Conservation (phyloP, 1,284 basidiomycete species). For the Fomitiporia mediterranea region DNA sequence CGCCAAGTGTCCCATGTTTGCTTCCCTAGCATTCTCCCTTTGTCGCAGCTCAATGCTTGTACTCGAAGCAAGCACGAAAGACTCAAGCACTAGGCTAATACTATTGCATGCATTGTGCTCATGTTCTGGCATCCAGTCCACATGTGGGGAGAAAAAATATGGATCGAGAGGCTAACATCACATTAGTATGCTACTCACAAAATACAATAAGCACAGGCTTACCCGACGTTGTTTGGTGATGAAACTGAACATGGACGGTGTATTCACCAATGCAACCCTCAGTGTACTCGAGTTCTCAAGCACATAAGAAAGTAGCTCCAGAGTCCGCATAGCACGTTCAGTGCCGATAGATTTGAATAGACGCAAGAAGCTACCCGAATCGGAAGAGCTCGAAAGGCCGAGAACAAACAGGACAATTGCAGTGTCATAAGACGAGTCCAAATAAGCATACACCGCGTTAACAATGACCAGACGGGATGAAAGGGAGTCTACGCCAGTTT, state of each 20-base stretch:
- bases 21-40: not conserved
- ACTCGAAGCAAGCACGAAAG: not conserved
- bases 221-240: not conserved
- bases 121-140: not conserved
- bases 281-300: not conserved
- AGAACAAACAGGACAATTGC: not conserved
- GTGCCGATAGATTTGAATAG: not conserved
- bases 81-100: not conserved
- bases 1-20: not conserved
- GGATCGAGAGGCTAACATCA: slow-evolving; percentile 7
- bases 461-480: not conserved
- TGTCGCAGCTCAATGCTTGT: not conserved
- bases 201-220: not conserved
- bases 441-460: not conserved
- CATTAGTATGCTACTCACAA: not conserved
- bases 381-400: not conserved
- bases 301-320: not conserved
- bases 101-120: not conserved
- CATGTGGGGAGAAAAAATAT: not conserved
- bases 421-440: not conserved
- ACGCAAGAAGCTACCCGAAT: not conserved
- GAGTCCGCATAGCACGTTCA: not conserved
- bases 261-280: not conserved
- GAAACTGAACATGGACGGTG: not conserved
- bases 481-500: not conserved